Base-by-base conservation (phyloP, 2,329 filamentous ascomycete species). In the Aspergillus amoenus region DNA sequence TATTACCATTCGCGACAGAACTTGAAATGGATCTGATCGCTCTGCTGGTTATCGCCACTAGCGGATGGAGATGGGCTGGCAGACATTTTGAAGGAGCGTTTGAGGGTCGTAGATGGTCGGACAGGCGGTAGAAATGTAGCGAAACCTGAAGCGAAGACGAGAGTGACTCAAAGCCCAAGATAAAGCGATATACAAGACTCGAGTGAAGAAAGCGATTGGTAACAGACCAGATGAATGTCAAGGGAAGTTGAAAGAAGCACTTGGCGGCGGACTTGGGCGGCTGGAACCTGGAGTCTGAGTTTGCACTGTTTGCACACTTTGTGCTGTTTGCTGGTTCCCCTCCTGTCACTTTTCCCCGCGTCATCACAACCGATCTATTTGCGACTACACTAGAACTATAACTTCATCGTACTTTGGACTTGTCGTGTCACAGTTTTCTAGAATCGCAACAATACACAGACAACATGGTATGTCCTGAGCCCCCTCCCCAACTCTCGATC, bases 1-100 rank as follows among this genome's bases (percentile, higher is more conserved):
- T 78, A 68, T 15, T 76, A 88, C 88, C 94, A 99, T 83, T 99
- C 94, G 68, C 91, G 92, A 81, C 94, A 99, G 83, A 99, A 99
- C 70, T 91, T 89, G 78, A 97, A 99, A 47, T 91, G 92, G 76
- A 97, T 93, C 76, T 96, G 91, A 78, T 93, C 87, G 63, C 64
- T 61, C 41, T 72, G 67, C 65, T 77, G 76, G 59, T 61, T 64
- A 56, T 73, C 72, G 58, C 71, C 73, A 65, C 68, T 70, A 50
- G 70, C 68, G 24, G 76, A 72, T 34, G 77, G 69, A 30, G 75
- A 70, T 30, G 78, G 78, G 49, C 74, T 77, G 13, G 76, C 70
- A 60, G 76, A 77, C 74, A 77, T 77, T 46, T 58, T 18, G 50
- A 39, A 13, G 41, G 21, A 15, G 15, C 9, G 24, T n/a, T n/a